phyloP scores from a whole-genome alignment of 805 yeast species.

The Candida morakotiae region DNA sequence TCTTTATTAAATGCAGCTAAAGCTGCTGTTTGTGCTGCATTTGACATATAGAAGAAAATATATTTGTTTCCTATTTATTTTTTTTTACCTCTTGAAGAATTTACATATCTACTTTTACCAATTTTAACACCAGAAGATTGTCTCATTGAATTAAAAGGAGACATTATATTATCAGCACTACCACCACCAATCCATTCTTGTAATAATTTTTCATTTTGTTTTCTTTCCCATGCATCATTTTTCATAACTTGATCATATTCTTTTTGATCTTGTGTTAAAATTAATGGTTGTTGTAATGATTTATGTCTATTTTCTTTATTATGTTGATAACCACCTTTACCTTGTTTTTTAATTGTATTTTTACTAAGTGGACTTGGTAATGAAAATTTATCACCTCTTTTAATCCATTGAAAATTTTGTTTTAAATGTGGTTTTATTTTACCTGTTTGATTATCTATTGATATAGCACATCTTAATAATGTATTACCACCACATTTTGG shows the following conservation, averaged over 20 bases:
- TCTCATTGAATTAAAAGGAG: constrained; percentile 63
- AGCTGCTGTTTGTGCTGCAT: constrained; percentile 39
- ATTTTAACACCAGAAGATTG: constrained; percentile 65
- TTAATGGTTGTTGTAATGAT: constrained; percentile 45
- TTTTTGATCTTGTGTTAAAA: constrained; percentile 86
- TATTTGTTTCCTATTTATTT: constrained; percentile 8
- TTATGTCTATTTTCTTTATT: constrained; percentile 57
- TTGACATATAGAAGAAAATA: background rate
- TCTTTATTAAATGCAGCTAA: constrained; percentile 37
- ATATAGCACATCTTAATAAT: constrained; percentile 82
- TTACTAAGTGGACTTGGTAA: constrained; percentile 86
- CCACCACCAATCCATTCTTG: constrained; percentile 95
- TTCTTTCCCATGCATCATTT: constrained; percentile 81
- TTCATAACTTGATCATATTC: constrained; percentile 87
- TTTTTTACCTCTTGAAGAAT: constrained; percentile 45
- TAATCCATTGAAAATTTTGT: constrained; percentile 90
- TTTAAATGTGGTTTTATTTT: constrained; percentile 83
- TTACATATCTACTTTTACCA: constrained; percentile 82
- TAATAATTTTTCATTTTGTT: constrained; percentile 79
- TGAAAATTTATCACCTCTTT: constrained; percentile 77
- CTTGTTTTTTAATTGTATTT: constrained; percentile 63
- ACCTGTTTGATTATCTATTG: constrained; percentile 76
- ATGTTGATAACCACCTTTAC: constrained; percentile 79
- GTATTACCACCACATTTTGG: constrained; percentile 95
- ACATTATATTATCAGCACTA: constrained; percentile 76